A percentile compares a stretch with the other conserved stretches of the same genome.
Conservation (phyloP, 148 eudicot species). For the Chenopodium suecicum region DNA sequence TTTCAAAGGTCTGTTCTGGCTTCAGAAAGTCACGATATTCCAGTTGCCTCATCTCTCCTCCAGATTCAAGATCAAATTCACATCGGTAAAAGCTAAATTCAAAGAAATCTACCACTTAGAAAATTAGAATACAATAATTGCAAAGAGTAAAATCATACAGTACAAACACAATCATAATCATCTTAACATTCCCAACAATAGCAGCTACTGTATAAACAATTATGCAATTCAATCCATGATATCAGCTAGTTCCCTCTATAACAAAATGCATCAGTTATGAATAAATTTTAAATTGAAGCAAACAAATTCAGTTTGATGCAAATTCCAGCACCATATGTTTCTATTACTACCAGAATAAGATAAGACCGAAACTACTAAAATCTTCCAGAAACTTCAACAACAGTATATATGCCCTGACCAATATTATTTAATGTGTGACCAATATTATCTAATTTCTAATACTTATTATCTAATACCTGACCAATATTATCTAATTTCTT, state of each 20-base stretch:
- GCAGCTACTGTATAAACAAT: too few species aligned
- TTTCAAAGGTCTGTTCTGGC: too few species aligned
- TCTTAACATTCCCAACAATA: background rate
- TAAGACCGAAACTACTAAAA: background rate
- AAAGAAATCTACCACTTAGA: background rate
- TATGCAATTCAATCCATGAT: too few species aligned
- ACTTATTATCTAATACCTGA: too few species aligned
- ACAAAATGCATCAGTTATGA: background rate
- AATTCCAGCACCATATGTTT: background rate
- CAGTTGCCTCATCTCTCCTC: too few species aligned
- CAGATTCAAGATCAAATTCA: conserved; percentile 48
- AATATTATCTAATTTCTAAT: too few species aligned
- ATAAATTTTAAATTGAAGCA: background rate
- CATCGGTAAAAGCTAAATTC: conserved; percentile 69
- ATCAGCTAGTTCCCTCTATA: too few species aligned
- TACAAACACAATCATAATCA: background rate
- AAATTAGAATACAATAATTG: background rate
- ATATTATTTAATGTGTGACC: too few species aligned
- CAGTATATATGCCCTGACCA: too few species aligned
- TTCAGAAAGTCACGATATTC: too few species aligned
- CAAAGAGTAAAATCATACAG: background rate
- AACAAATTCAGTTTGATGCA: background rate
- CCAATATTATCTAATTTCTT: too few species aligned
- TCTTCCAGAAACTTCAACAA: too few species aligned
- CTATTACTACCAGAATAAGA: background rate